phyloP scores from a whole-genome alignment of 169 alveolate species.

The Cryptosporidium meleagridis region DNA sequence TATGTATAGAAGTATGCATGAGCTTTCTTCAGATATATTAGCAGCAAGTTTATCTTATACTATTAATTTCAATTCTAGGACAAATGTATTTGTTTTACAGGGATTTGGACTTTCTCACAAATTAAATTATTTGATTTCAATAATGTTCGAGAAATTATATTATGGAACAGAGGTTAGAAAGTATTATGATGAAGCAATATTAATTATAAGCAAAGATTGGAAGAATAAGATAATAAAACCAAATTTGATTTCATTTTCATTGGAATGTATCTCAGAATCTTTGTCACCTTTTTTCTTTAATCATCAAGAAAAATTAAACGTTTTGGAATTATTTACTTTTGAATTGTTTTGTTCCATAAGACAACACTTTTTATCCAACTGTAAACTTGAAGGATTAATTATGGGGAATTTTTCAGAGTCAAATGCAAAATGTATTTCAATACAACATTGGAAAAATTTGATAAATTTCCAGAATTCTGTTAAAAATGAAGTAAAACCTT shows the following conservation, averaged over 20 bases:
- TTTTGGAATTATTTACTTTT: constrained; percentile 18
- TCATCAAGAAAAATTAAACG: constrained; percentile 26
- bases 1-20: constrained; percentile 52
- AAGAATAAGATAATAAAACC: constrained; percentile 40
- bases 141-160: constrained; percentile 16
- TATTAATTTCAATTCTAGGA: constrained; percentile 51
- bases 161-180: neutral
- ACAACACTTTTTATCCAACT: neutral
- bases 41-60: constrained; percentile 64
- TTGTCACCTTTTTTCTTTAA: constrained; percentile 16
- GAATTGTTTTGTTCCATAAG: constrained; percentile 3
- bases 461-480: neutral
- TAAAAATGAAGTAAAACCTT: neutral
- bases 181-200: constrained; percentile 45
- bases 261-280: constrained; percentile 54
- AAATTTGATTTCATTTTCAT: constrained; percentile 30
- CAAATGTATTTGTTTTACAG: constrained; percentile 56
- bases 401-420: constrained; percentile 45
- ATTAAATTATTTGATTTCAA: constrained; percentile 27
- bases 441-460: constrained; percentile 23
- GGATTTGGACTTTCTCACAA: constrained; percentile 54
- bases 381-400: constrained; percentile 58
- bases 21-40: constrained; percentile 39
- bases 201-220: constrained; percentile 40
- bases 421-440: constrained; percentile 17